Percentiles rank a stretch among this genome's conserved stretches.
Conservation (phyloP, 352 stramenopile species). For the Globisporangium perplexum region DNA sequence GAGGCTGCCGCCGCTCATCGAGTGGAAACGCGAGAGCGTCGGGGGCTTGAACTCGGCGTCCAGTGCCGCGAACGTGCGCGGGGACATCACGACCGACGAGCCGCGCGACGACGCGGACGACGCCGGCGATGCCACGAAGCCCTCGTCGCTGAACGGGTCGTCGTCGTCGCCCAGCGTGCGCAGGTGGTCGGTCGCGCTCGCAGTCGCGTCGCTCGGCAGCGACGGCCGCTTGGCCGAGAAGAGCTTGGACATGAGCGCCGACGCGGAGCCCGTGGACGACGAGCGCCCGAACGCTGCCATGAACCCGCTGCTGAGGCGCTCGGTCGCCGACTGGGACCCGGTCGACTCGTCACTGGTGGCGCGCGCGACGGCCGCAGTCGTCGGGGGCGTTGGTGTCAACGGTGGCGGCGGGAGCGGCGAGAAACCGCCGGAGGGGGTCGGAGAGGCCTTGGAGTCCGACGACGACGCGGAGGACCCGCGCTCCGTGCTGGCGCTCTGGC, state of each 20-base stretch:
- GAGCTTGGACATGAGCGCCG: constrained; percentile 15
- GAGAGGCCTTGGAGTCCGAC: not conserved
- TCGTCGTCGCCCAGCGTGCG: constrained; percentile 1
- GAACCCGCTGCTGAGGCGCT: constrained; percentile 3
- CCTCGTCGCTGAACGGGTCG: constrained; percentile 14
- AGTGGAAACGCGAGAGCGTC: constrained; percentile 16
- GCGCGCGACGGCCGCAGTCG: too few relatives aligned
- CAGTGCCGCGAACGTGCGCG: constrained; percentile 15
- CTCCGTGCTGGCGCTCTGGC: not conserved
- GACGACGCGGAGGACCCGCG: not conserved
- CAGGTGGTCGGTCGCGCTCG: not conserved
- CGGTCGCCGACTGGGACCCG: not conserved
- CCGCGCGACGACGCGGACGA: constrained; percentile 14
- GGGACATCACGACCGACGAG: constrained; percentile 17
- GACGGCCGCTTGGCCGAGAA: constrained; percentile 15
- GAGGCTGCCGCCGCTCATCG: constrained; percentile 2
- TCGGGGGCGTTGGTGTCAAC: not conserved
- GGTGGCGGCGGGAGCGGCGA: not conserved
- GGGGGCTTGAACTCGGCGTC: constrained; percentile 17
- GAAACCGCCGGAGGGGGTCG: not conserved
- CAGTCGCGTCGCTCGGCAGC: constrained; percentile 2
- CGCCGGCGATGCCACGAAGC: constrained; percentile 7
- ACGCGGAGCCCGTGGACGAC: constrained; percentile 4
- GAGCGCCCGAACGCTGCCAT: constrained; percentile 4
- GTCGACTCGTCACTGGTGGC: not conserved